Evolutionary conservation across 1,139 yeast genomes (phyloP).

Genomic region (Taphrina pruni): DNA sequence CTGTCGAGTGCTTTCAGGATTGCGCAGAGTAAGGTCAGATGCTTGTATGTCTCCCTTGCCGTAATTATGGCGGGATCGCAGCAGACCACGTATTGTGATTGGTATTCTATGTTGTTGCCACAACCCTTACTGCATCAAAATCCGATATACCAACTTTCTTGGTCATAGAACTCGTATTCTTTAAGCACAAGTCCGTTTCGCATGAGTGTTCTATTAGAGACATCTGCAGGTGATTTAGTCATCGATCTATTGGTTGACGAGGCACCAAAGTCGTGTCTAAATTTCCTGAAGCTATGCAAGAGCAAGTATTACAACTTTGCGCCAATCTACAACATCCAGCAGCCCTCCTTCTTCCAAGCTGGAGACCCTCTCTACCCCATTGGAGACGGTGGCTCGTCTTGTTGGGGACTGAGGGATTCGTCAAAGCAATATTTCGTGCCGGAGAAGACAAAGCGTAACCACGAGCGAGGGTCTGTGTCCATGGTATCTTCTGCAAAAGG

Average conservation of each 20-base stretch:
- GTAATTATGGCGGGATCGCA: too few species aligned
- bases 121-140: too few species aligned
- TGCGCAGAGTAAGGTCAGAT: too few species aligned
- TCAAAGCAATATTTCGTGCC: conserved; percentile 46
- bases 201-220: conserved; percentile 42
- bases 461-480: conserved; percentile 55
- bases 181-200: too few species aligned
- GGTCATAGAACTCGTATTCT: too few species aligned
- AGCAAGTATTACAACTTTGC: conserved; percentile 61
- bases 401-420: conserved; percentile 51
- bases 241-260: conserved; percentile 58
- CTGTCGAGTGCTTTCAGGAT: background rate
- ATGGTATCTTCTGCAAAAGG: conserved; percentile 49
- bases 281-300: conserved; percentile 64
- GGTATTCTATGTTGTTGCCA: too few species aligned
- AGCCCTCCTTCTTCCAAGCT: conserved; percentile 54
- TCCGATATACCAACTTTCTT: too few species aligned
- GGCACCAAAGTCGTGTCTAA: conserved; percentile 55
- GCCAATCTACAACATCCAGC: conserved; percentile 58
- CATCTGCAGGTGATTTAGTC: conserved; percentile 56
- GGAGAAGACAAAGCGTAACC: conserved; percentile 47
- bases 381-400: conserved; percentile 52
- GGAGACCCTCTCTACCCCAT: conserved; percentile 61
- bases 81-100: too few species aligned
- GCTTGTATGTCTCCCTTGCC: too few species aligned